A percentile compares a stretch with the other conserved stretches of the same genome.
Evolutionary conservation across 169 alveolate genomes (phyloP).

Genomic region (Amoebophrya sp.): DNA sequence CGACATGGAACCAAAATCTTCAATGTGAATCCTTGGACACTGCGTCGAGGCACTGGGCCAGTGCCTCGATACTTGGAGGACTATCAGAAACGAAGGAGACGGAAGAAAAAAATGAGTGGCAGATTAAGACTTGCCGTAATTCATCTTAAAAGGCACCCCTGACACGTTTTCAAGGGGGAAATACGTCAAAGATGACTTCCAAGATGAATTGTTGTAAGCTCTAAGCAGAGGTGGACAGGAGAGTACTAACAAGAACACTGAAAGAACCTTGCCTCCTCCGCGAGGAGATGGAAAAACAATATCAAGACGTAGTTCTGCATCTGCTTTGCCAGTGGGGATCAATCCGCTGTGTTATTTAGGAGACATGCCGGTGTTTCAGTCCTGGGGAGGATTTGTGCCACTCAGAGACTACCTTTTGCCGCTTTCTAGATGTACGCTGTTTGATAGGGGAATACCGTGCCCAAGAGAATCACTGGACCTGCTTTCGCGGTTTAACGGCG

Average conservation of each 20-base stretch:
- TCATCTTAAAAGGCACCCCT: no score
- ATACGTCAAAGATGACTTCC: no score
- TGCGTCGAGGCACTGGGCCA: not conserved
- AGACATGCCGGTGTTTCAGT: not conserved
- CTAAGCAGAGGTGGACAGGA: not conserved
- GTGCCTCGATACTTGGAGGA: not conserved
- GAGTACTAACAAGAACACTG: not conserved
- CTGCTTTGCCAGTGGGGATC: not conserved
- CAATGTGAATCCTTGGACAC: not conserved
- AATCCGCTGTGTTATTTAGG: not conserved
- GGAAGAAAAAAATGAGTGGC: not conserved
- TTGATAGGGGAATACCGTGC: not conserved
- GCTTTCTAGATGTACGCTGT: not conserved
- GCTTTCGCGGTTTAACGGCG: not conserved
- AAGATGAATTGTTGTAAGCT: no score
- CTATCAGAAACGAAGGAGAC: not conserved
- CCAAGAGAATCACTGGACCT: not conserved
- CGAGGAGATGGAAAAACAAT: not conserved
- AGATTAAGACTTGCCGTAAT: no score
- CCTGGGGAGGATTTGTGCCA: not conserved
- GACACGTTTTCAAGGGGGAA: no score
- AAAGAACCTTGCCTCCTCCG: not conserved
- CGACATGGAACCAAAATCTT: no score
- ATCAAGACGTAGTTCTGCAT: not conserved
- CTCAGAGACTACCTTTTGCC: not conserved